Base-by-base conservation (phyloP, 2,329 filamentous ascomycete species). In the Coniochaeta prunicola region DNA sequence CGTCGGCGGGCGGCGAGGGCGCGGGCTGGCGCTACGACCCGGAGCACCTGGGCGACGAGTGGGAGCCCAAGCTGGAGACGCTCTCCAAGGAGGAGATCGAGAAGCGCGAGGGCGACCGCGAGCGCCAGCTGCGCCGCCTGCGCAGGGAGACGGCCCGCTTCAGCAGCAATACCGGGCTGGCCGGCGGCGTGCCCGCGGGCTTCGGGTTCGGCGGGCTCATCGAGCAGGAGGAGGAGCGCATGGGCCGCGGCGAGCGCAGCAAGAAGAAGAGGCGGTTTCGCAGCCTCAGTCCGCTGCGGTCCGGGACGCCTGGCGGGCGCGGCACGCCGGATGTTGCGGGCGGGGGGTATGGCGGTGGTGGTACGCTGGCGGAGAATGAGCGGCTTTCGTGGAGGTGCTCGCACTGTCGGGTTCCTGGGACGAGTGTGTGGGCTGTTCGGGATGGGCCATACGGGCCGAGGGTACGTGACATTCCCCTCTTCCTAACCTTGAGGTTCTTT, bases 1-100 rank as follows among this genome's bases (percentile, higher is more conserved):
- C 68, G n/a, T 68, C 67, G 1, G 64, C 64, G 0, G 65, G 64
- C 3, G 69, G 67, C 4, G 70, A 67, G 21, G 67, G 67, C 60
- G 92, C 92, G 15, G 94, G 94, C 2, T 97, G 94, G 93, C 84
- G 94, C 63, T 96, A 97, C 70, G 94, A 99, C 64, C 90, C 91
- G 2, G 94, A 97, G 68, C 88, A 91, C 60, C 80, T 97, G 3
- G 92, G 84, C 8, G 88, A 90, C 63, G 87, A 90, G 61, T 94
- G 90, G 90, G 89, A 92, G 69, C 89, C 90, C 7, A 91, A 90
- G 76, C 80, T 94, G 9, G 90, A 93, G 71, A 80, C 82, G 0
- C 76, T 99, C 2, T 92, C 88, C 40, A 96, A 96, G 66, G 94
- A 99, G 67, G 94, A 99, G 69, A 97, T 99, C 58, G 94, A 99